Evolutionary conservation across 345 rosid species (phyloP).

Genomic region (Gossypioides kirkii): DNA sequence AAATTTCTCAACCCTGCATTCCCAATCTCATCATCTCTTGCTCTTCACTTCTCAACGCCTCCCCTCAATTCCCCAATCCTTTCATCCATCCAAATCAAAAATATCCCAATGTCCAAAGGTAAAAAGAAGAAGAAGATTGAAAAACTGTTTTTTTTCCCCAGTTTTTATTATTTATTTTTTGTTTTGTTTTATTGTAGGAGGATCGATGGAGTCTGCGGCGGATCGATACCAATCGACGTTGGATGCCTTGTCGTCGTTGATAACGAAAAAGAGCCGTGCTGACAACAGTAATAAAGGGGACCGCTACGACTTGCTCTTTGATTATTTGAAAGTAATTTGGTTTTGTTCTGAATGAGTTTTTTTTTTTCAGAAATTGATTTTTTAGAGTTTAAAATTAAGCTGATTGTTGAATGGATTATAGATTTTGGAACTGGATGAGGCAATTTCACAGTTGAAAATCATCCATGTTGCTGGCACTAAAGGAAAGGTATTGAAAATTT

Average conservation of each 20-base stretch:
- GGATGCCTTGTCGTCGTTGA: constrained; percentile 81
- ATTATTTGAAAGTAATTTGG: constrained; percentile 60
- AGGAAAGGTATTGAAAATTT: constrained; percentile 59
- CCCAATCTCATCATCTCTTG: not conserved
- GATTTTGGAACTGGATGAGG: constrained; percentile 77
- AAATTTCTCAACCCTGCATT: not conserved
- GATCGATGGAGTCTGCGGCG: constrained; percentile 16
- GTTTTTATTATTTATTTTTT: not conserved
- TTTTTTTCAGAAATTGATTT: not conserved
- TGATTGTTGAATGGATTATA: constrained; percentile 21
- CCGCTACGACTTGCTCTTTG: constrained; percentile 63
- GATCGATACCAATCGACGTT: constrained; percentile 53
- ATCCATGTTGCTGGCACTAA: constrained; percentile 97
- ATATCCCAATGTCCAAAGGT: not conserved
- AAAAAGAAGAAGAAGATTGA: not conserved
- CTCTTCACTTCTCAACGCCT: not conserved
- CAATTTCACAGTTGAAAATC: constrained; percentile 65
- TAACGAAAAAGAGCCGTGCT: constrained; percentile 69
- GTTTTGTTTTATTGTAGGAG: constrained; percentile 20
- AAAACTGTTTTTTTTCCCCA: no score
- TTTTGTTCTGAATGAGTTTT: not conserved
- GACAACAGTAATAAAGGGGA: constrained; percentile 65
- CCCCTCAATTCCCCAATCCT: no score
- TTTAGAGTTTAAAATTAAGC: not conserved
- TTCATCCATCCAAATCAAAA: not conserved